Evolutionary conservation across 176 grass and related monocot genomes (phyloP).

Genomic region (Ensete ventricosum): DNA sequence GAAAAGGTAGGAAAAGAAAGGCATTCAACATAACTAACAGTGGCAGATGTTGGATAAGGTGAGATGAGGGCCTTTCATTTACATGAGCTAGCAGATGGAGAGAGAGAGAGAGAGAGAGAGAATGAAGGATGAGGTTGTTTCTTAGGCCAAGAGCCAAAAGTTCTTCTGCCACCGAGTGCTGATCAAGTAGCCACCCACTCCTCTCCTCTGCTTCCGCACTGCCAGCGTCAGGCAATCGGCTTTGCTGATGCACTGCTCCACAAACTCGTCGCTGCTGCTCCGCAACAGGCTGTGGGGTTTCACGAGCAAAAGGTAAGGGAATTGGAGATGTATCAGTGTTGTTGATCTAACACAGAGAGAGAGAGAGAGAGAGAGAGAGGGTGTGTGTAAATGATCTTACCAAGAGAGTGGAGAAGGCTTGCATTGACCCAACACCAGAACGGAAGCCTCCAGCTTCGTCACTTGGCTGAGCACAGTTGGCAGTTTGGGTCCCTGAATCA

Average conservation of each 20-base stretch:
- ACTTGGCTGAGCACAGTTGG: constrained; percentile 23
- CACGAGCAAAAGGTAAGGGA: neutral
- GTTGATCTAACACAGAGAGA: neutral
- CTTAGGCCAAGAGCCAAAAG: constrained; percentile 70
- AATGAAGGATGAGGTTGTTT: neutral
- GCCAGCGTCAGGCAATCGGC: constrained; percentile 85
- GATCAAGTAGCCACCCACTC: constrained; percentile 75
- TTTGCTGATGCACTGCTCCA: constrained; percentile 85
- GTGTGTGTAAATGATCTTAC: constrained; percentile 16
- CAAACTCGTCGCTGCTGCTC: constrained; percentile 64
- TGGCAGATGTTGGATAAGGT: too few relatives aligned
- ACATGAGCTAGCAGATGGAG: too few relatives aligned
- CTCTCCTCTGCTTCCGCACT: constrained; percentile 71
- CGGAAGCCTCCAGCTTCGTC: constrained; percentile 22
- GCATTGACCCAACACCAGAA: constrained; percentile 14
- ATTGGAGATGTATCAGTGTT: neutral
- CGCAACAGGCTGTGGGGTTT: constrained; percentile 34
- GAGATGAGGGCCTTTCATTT: too few relatives aligned
- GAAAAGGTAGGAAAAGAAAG: too few relatives aligned
- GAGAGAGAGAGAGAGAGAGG: too few relatives aligned
- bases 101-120: too few relatives aligned
- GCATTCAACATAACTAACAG: too few relatives aligned
- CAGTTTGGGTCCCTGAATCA: constrained; percentile 14
- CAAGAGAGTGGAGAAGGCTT: constrained; percentile 25
- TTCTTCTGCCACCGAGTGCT: constrained; percentile 94